Percentiles rank a stretch among this genome's conserved stretches.
Conservation (phyloP, 176 grass and related monocot species). For the Oryza nivara region DNA sequence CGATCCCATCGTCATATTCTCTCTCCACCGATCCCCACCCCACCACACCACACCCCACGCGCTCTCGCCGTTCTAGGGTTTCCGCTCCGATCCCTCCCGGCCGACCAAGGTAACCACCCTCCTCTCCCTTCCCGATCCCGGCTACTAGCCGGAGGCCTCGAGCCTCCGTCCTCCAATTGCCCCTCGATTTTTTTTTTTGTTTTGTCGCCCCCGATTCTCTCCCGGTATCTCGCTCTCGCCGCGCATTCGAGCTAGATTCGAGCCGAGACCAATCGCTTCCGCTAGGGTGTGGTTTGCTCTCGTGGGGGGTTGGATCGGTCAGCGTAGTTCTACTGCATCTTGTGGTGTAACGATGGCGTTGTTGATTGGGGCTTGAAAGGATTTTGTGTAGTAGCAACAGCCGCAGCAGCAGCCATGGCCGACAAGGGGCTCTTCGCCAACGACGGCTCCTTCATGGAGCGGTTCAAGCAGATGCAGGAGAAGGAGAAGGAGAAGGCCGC, state of each 20-base stretch:
- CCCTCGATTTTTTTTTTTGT: background rate
- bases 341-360: slow-evolving; percentile 29
- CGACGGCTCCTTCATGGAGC: slow-evolving; percentile 96
- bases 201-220: background rate
- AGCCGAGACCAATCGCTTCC: background rate
- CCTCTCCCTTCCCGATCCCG: slow-evolving; percentile 9
- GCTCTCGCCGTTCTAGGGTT: slow-evolving; percentile 21
- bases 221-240: background rate
- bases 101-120: slow-evolving; percentile 31
- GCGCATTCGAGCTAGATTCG: background rate
- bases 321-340: background rate
- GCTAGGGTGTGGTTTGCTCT: background rate
- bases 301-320: background rate
- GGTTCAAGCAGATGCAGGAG: slow-evolving; percentile 94
- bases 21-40: background rate
- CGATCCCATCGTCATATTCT: background rate
- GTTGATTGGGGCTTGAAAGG: slow-evolving; percentile 45
- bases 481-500: slow-evolving; percentile 52
- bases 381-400: slow-evolving; percentile 34
- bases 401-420: slow-evolving; percentile 35
- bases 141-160: background rate
- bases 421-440: slow-evolving; percentile 81
- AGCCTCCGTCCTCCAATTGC: background rate
- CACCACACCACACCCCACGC: background rate
- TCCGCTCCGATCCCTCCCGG: background rate